Evolutionary conservation across 768 basidiomycete species (phyloP).

Genomic region (Amanita muscaria): DNA sequence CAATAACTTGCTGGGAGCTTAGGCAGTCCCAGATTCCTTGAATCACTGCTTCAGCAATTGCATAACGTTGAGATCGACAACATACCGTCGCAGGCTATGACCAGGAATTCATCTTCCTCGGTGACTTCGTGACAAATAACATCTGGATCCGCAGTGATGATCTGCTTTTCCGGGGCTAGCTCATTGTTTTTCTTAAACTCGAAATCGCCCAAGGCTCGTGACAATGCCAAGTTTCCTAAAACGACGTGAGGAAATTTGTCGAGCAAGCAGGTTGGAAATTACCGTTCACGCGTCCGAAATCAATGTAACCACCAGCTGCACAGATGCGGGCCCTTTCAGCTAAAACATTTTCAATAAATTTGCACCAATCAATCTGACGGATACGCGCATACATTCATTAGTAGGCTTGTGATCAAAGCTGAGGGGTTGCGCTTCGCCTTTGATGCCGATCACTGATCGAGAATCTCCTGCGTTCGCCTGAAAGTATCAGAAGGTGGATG

Average conservation of each 20-base stretch:
- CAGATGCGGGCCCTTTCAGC: conserved; percentile 82
- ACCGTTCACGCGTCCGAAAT: conserved; percentile 97
- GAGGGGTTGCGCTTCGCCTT: conserved; percentile 80
- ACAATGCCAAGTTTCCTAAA: conserved; percentile 89
- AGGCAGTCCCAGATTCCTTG: conserved; percentile 99
- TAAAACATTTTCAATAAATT: conserved; percentile 20
- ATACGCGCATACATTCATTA: conserved; percentile 53
- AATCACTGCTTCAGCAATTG: conserved; percentile 2
- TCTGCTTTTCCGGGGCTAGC: conserved; percentile 78
- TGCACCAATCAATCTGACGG: conserved; percentile 1
- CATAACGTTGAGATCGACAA: conserved; percentile 1
- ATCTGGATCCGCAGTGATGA: conserved; percentile 94
- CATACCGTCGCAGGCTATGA: conserved; percentile 94
- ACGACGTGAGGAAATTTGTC: conserved; percentile 8
- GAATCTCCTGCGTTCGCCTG: conserved; percentile 99
- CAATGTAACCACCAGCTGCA: conserved; percentile 90
- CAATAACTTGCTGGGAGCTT: conserved; percentile 84
- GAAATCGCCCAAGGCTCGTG: conserved; percentile 94
- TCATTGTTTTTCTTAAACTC: conserved; percentile 94
- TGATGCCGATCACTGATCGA: conserved; percentile 75
- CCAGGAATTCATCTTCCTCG: conserved; percentile 89
- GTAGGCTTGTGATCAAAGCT: conserved; percentile 96
- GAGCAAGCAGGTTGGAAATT: conserved; percentile 13
- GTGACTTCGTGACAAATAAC: conserved; percentile 73
- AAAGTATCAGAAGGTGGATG: conserved; percentile 4